phyloP scores from a whole-genome alignment of 768 basidiomycete genomes.

The Neoboletus subvelutipes region DNA sequence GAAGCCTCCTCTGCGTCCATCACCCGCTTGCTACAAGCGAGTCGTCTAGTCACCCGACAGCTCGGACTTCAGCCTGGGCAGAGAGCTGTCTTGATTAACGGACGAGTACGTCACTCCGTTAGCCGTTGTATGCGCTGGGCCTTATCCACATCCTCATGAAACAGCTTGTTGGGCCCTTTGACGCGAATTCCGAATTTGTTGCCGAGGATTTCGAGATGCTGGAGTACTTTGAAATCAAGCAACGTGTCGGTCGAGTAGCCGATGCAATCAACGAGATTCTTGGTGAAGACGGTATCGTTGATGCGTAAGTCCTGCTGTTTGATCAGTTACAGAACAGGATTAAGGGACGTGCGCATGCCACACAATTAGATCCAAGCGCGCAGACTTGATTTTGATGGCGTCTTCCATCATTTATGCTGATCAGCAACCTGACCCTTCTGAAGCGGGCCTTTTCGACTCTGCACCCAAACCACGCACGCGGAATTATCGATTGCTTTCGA shows the following conservation, averaged over 20 bases:
- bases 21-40: slow-evolving; percentile 41
- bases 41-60: slow-evolving; percentile 50
- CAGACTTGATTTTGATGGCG: slow-evolving; percentile 61
- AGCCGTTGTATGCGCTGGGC: neutral
- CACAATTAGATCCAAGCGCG: slow-evolving; percentile 46
- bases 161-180: slow-evolving; percentile 78
- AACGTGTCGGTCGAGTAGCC: slow-evolving; percentile 67
- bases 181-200: slow-evolving; percentile 49
- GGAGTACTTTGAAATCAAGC: slow-evolving; percentile 69
- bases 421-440: slow-evolving; percentile 70
- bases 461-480: slow-evolving; percentile 57
- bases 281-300: slow-evolving; percentile 36
- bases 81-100: slow-evolving; percentile 73
- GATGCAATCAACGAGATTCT: slow-evolving; percentile 59
- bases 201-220: slow-evolving; percentile 73
- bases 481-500: slow-evolving; percentile 59
- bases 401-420: slow-evolving; percentile 73
- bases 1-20: slow-evolving; percentile 29
- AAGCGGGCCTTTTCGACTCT: slow-evolving; percentile 68
- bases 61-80: slow-evolving; percentile 61
- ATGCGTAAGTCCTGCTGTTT: slow-evolving; percentile 39
- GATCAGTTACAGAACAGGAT: neutral
- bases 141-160: slow-evolving; percentile 4
- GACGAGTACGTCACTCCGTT: slow-evolving; percentile 57
- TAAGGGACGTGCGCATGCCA: neutral